phyloP scores from a whole-genome alignment of 371 early-diverging fungal genomes.

The Circinella minor region DNA sequence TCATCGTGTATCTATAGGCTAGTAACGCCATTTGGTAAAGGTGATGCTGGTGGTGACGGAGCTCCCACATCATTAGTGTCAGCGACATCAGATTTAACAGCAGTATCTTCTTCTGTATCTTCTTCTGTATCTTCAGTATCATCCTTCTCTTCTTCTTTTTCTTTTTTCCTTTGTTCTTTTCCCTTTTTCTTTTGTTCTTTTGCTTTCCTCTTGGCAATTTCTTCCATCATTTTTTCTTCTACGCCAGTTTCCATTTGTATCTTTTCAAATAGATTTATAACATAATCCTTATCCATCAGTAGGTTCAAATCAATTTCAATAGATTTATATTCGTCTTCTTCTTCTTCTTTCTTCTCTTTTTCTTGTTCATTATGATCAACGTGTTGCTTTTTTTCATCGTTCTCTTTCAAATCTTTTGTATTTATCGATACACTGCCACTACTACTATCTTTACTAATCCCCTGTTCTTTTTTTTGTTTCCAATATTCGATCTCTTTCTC shows the following conservation, averaged over 20 bases:
- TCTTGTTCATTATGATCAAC: background rate
- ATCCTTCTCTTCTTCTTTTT: background rate
- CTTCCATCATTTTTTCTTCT: background rate
- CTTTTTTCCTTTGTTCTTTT: background rate
- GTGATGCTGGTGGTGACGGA: background rate
- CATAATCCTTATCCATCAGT: background rate
- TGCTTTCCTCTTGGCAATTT: background rate
- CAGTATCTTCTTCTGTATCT: background rate
- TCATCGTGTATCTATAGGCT: background rate
- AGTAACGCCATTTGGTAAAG: background rate
- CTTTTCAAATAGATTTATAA: background rate
- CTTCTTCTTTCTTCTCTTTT: background rate
- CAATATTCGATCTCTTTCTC: slow-evolving; percentile 6
- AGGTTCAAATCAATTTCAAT: background rate
- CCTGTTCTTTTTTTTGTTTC: background rate
- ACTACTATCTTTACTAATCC: too few relatives aligned
- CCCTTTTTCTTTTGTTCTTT: background rate
- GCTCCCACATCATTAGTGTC: background rate
- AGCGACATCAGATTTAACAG: too few relatives aligned
- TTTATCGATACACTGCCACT: background rate
- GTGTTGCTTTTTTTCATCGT: background rate
- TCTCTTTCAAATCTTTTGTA: background rate
- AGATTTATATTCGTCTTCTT: too few relatives aligned
- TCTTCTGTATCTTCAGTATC: background rate
- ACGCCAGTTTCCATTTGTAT: background rate